Evolutionary conservation across 306 rosid species (phyloP).

Genomic region (Trifolium dubium): DNA sequence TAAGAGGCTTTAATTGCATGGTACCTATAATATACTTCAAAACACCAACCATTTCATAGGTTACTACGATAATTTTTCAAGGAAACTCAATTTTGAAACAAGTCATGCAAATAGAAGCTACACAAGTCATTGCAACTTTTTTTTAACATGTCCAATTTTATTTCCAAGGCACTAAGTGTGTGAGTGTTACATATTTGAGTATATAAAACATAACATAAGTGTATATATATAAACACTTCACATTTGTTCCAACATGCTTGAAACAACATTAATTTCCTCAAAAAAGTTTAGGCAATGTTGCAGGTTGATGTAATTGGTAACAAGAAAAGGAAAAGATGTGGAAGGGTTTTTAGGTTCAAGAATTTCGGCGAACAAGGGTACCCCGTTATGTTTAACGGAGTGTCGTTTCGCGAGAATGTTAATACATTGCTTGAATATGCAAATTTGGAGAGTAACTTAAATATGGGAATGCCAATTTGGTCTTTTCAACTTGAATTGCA

Average conservation of each 20-base stretch:
- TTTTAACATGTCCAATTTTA: constrained; percentile 54
- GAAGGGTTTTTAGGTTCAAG: constrained; percentile 77
- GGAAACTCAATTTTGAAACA: constrained; percentile 54
- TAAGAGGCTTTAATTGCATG: constrained; percentile 57
- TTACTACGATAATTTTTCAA: constrained; percentile 50
- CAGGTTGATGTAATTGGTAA: constrained; percentile 58
- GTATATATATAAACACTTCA: constrained; percentile 28
- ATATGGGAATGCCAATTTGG: constrained; percentile 66
- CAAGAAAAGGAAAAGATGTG: constrained; percentile 83
- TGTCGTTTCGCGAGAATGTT: constrained; percentile 76
- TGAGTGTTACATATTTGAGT: constrained; percentile 45
- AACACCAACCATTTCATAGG: constrained; percentile 51
- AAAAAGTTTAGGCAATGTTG: constrained; percentile 49
- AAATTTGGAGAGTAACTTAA: constrained; percentile 57
- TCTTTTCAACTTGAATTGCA: constrained; percentile 83
- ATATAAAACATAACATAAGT: constrained; percentile 2
- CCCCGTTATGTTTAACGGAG: constrained; percentile 62
- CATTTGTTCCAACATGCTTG: constrained; percentile 43
- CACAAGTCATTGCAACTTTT: constrained; percentile 45
- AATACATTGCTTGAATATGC: constrained; percentile 71
- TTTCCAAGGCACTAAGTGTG: constrained; percentile 64
- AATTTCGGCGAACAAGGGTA: constrained; percentile 76
- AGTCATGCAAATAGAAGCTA: constrained; percentile 65
- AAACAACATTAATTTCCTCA: constrained; percentile 9
- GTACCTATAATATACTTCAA: constrained; percentile 59